Base-by-base conservation (phyloP, 2,329 filamentous ascomycete species). In the Davidsoniella australis region DNA sequence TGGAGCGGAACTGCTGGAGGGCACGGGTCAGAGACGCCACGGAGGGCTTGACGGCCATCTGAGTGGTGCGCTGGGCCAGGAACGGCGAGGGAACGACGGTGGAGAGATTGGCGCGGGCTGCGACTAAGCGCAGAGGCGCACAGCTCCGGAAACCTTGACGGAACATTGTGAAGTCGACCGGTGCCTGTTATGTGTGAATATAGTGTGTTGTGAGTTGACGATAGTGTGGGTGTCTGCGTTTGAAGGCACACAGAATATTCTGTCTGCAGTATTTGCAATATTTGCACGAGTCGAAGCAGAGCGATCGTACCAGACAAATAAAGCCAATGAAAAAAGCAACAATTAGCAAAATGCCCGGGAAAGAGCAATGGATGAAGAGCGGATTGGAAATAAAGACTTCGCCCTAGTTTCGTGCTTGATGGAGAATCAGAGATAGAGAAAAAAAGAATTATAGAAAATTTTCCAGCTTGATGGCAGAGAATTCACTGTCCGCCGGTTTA, bases 1-100 rank as follows among this genome's bases (percentile, higher is more conserved):
- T 44, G 45, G 48, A 45, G 36, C 54, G 54, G 43, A 50, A 51
- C 41, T 52, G 48, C 36, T 54, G 52, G 14, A 55, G 49, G 20
- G 50, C 42, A 18, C 50, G 50, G 29, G 37, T 45, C 43, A 52
- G 42, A 9, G 50, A 52, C 23, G 29, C 38, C 18, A 43, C 42
- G 8, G 50, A 52, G 4, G 46, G 42, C 39, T 52, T 52, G 23
- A 36, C 42, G 18, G 37, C 38, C 12, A 45, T 18, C 38, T 43
- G 33, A 33, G 26, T 41, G 16, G 49, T 37, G 48, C 47, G 43
- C 41, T 42, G 54, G 45, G 37, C 40, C 24, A 48, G 53, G 17
- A 53, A 47, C 10, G 47, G 41, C 20, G 41, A 49, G 10, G 49
- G 36, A 18, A 39, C 12, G 1, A 16, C 49, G 8, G 46, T 29